Base-by-base conservation (phyloP, 305 asterid species). In the Solanum chacoense region DNA sequence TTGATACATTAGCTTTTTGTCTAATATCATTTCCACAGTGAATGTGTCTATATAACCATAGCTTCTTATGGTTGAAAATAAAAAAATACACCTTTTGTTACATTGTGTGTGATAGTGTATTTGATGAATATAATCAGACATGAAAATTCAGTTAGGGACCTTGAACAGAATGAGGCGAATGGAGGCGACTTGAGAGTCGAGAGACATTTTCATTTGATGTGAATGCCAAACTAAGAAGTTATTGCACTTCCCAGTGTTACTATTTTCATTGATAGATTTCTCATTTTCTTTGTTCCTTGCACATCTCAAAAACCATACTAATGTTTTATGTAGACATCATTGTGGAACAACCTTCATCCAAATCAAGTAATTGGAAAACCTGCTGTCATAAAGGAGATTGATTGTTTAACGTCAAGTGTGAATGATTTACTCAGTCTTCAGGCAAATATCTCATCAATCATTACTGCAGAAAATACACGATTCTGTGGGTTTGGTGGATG, bases 291-390 rank as follows among this genome's bases (percentile, higher is more conserved):
- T 26, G 72, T 22, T 42, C 37, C 45, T 59, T 45, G 87, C 50
- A 67, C 83, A 85, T 86, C 90, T 87, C 81, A 91, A 63, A 77
- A 7, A 35, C 71, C 88, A 36, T 88, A 89, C 81, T 75, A 34
- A 89, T 76, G 80, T 88, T 88, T 73, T 88, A 84, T 93, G 88
- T 87, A 97, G 99, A 97, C 98, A 86, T 94, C 99, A 10, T 84
- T 94, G 77, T 96, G 99, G 98, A 93, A 91, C 94, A 96, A 94
- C 93, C 99, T 97, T 88, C 96, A 96, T 76, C 99, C 99, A 71
- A 91, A 94, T 88, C 99, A 97, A 93, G 90, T 96, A 85, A 96
- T 98, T n/a, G 99, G 99, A 85, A 91, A 92, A 86, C 95, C 97
- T 88, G 94, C 90, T 67, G 89, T 94, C 29, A 63, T 98, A 76